phyloP scores from a whole-genome alignment of 768 basidiomycete species.

The Rhodotorula paludigena region DNA sequence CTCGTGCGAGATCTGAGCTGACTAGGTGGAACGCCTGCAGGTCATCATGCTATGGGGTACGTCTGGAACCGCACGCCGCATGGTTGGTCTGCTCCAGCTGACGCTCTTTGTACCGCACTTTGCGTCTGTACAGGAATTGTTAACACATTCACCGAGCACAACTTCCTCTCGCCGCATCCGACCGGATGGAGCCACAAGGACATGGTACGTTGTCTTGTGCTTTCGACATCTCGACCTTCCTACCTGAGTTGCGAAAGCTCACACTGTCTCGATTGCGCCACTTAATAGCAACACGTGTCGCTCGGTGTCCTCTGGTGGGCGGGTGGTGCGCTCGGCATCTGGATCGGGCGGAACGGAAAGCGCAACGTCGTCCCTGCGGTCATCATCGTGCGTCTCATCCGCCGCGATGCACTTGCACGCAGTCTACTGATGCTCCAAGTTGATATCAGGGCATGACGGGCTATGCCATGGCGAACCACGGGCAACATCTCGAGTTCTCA shows the following conservation, averaged over 20 bases:
- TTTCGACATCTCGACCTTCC: no score
- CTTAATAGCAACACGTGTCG: constrained; percentile 64
- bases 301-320: constrained; percentile 82
- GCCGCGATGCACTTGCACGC: not conserved
- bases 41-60: constrained; percentile 47
- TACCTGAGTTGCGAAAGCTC: no score
- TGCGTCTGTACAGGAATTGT: constrained; percentile 51
- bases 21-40: no score
- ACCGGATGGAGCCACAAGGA: constrained; percentile 80
- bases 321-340: constrained; percentile 82
- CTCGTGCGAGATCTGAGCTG: no score
- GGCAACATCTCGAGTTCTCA: constrained; percentile 69
- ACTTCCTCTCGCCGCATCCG: constrained; percentile 50
- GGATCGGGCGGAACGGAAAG: constrained; percentile 69
- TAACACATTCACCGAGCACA: constrained; percentile 90
- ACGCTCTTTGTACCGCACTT: constrained; percentile 27
- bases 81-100: no score
- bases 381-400: constrained; percentile 55
- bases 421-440: not conserved
- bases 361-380: constrained; percentile 74
- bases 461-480: constrained; percentile 70
- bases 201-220: not conserved
- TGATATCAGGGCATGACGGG: constrained; percentile 79
- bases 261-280: not conserved
- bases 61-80: no score